phyloP scores from a whole-genome alignment of 1,139 yeast species.

The Hyphopichia fennica region DNA sequence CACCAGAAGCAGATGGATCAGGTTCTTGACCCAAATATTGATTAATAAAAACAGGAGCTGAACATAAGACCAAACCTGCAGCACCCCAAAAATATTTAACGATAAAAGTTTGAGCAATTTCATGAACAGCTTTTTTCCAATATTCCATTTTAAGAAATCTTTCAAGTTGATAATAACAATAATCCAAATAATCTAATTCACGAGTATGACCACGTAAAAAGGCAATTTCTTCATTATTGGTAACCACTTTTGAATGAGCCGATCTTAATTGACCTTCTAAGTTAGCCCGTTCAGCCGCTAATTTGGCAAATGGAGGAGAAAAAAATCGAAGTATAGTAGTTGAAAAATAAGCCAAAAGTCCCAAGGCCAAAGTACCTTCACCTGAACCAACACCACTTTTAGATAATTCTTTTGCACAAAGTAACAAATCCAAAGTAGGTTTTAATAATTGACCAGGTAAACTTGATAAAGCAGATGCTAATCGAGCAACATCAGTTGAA shows the following conservation, averaged over 20 bases:
- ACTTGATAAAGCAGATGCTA: slow-evolving; percentile 69
- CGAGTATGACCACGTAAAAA: slow-evolving; percentile 77
- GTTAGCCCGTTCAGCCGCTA: slow-evolving; percentile 75
- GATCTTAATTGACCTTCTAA: slow-evolving; percentile 85
- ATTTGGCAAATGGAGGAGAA: slow-evolving; percentile 88
- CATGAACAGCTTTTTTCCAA: slow-evolving; percentile 73
- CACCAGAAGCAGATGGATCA: slow-evolving; percentile 62
- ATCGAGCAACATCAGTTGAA: slow-evolving; percentile 74
- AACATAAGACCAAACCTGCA: slow-evolving; percentile 82
- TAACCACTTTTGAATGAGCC: slow-evolving; percentile 77
- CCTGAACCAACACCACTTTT: slow-evolving; percentile 76
- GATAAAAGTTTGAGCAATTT: slow-evolving; percentile 76
- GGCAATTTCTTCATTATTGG: slow-evolving; percentile 85
- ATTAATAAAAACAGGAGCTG: slow-evolving; percentile 82
- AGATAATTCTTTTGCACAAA: slow-evolving; percentile 81
- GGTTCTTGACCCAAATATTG: slow-evolving; percentile 52
- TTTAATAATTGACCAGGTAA: slow-evolving; percentile 86
- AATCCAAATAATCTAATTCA: slow-evolving; percentile 77
- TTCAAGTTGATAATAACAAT: slow-evolving; percentile 78
- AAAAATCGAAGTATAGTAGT: slow-evolving; percentile 70
- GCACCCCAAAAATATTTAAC: slow-evolving; percentile 97
- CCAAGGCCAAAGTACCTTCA: slow-evolving; percentile 82
- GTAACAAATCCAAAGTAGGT: slow-evolving; percentile 76
- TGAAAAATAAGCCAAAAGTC: slow-evolving; percentile 78
- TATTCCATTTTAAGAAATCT: slow-evolving; percentile 77